Evolutionary conservation across 1,139 yeast species (phyloP), one percentile per base, ranked within the genome.

Genomic region (Sugiyamaella pinicola): DNA sequence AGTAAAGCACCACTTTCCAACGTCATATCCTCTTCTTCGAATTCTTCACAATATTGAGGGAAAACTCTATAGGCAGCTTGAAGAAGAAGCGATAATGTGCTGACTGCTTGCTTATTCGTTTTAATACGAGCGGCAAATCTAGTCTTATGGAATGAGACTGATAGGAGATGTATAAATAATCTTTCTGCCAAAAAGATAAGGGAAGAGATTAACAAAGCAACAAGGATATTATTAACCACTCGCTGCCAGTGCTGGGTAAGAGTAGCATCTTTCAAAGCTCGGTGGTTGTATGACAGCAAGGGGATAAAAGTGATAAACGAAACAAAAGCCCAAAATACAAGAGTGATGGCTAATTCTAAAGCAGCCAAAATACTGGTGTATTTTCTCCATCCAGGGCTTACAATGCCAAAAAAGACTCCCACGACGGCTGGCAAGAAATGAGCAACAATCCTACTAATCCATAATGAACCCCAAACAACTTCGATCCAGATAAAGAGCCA

Each of bases 401-500:
- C 53, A 35, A 73, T 63, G 2, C 74, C 68, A 24, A 71, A 60
- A 13, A 72, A 24, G 39, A 66, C 56, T 6, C 62, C 65, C 28
- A 54, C 59, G 1, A 64, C 43, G 31, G 59, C 55, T 2, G 76
- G 76, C 31, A 71, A 52, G 49, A 67, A 56, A 52, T 65, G 72
- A 12, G 75, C 70, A 17, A 70, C 57, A 4, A 71, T 56, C 22
- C 71, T 61, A 12, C 70, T 61, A n/a, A 71, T 56, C 66, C 69
- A 72, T 39, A 71, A 58, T 5, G 74, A 60, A n/a, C 68, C 74
- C 76, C 76, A 73, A 22, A 67, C 72, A 28, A 73, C 67, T 54
- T 73, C 76, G n/a, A 71, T 60, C 76, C 76, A 73, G 42, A 73
- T 70, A 52, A 73, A 73, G 18, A 73, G 56, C 76, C 76, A 73